phyloP scores from a whole-genome alignment of 1,139 yeast genomes.

The Magnusiomyces fungicola region DNA sequence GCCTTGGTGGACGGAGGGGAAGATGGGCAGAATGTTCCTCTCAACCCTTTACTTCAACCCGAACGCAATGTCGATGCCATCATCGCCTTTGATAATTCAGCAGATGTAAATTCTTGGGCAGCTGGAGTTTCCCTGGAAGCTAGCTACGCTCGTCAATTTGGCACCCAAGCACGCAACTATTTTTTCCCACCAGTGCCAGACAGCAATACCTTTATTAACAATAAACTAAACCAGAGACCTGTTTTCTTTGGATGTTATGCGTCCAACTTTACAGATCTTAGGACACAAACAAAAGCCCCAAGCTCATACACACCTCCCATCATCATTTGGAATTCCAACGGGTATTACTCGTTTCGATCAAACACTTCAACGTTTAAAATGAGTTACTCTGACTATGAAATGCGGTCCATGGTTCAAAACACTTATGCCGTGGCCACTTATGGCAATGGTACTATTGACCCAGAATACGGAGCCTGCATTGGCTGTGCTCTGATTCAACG shows the following conservation, averaged over 20 bases:
- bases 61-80: constrained; percentile 65
- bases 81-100: constrained; percentile 79
- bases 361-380: constrained; percentile 69
- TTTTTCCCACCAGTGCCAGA: constrained; percentile 84
- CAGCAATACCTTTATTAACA: constrained; percentile 46
- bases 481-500: constrained; percentile 86
- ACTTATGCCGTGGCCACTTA: constrained; percentile 80
- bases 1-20: constrained; percentile 84
- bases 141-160: constrained; percentile 46
- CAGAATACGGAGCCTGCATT: constrained; percentile 69
- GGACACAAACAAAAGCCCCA: constrained; percentile 15
- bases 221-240: constrained; percentile 39
- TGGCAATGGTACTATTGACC: constrained; percentile 62
- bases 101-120: constrained; percentile 48
- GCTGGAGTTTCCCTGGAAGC: constrained; percentile 65
- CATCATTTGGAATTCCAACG: constrained; percentile 70
- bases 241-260: constrained; percentile 10
- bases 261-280: constrained; percentile 20
- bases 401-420: constrained; percentile 56
- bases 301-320: constrained; percentile 77
- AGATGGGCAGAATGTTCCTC: constrained; percentile 72
- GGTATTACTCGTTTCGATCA: constrained; percentile 57
- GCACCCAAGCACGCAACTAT: constrained; percentile 32
- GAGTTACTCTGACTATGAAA: constrained; percentile 52
- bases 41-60: constrained; percentile 66